Evolutionary conservation across 805 yeast genomes (phyloP).

Genomic region (Wickerhamiella domercqiae): DNA sequence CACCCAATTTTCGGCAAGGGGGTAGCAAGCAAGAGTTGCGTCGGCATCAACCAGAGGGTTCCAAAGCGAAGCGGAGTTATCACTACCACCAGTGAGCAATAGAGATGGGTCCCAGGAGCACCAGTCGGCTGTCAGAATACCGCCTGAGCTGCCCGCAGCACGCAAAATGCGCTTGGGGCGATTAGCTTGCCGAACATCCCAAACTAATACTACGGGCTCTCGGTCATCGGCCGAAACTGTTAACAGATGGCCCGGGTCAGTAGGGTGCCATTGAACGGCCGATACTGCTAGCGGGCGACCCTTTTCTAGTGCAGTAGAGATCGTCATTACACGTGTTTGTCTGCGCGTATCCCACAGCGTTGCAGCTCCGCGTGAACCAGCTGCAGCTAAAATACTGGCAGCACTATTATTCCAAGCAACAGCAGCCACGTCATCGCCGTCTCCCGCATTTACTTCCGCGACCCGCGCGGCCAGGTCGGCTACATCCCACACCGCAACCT

Average conservation of each 20-base stretch:
- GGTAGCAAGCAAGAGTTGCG: slow-evolving; percentile 65
- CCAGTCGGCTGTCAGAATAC: slow-evolving; percentile 88
- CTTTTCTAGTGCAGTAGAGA: slow-evolving; percentile 42
- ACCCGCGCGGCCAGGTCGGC: slow-evolving; percentile 35
- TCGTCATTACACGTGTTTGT: slow-evolving; percentile 74
- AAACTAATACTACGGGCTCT: slow-evolving; percentile 59
- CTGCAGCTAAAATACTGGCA: slow-evolving; percentile 77
- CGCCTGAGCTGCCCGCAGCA: slow-evolving; percentile 70
- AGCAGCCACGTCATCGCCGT: slow-evolving; percentile 55
- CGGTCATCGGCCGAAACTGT: slow-evolving; percentile 74
- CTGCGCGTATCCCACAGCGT: slow-evolving; percentile 90
- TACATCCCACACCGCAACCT: slow-evolving; percentile 82
- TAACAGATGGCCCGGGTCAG: slow-evolving; percentile 65
- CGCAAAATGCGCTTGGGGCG: slow-evolving; percentile 64
- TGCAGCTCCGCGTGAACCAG: slow-evolving; percentile 71
- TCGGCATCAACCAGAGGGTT: slow-evolving; percentile 74
- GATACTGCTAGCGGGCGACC: slow-evolving; percentile 50
- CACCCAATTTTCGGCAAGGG: slow-evolving; percentile 86
- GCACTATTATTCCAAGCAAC: slow-evolving; percentile 81
- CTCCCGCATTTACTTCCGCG: slow-evolving; percentile 64
- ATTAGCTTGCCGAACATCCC: slow-evolving; percentile 90
- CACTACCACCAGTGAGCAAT: slow-evolving; percentile 82
- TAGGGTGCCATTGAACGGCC: slow-evolving; percentile 90
- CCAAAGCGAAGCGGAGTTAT: slow-evolving; percentile 79
- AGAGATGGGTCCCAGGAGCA: slow-evolving; percentile 65